Percentiles rank a stretch among this genome's conserved stretches.
Conservation (phyloP, 176 grass and related monocot genomes). For the Juncus effusus region DNA sequence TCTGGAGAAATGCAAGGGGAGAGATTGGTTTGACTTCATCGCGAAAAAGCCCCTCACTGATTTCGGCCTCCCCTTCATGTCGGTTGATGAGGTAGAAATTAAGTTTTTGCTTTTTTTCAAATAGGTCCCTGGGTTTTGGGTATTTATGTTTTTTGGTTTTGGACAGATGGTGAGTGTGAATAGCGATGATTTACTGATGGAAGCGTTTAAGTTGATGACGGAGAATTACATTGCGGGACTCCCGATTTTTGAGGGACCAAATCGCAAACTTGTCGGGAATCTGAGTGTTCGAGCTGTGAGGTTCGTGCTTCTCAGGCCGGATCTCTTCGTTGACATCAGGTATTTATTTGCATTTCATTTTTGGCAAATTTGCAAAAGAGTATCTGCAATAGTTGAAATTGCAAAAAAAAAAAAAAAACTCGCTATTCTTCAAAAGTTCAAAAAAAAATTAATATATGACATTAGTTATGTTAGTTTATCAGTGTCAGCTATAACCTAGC, state of each 20-base stretch:
- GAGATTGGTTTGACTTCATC: slow-evolving; percentile 98
- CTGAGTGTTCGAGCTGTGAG: slow-evolving; percentile 75
- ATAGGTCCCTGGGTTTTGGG: background rate
- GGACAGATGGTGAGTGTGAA: slow-evolving; percentile 76
- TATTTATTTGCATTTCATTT: slow-evolving; percentile 11
- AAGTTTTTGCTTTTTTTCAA: slow-evolving; percentile 11
- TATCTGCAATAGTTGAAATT: too few relatives aligned
- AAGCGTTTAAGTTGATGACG: slow-evolving; percentile 88
- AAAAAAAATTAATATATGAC: too few relatives aligned
- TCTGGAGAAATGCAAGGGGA: slow-evolving; percentile 78
- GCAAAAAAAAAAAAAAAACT: too few relatives aligned
- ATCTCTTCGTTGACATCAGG: slow-evolving; percentile 81
- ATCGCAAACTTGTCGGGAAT: slow-evolving; percentile 68
- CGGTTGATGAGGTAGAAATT: slow-evolving; percentile 65
- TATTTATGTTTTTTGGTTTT: slow-evolving; percentile 18
- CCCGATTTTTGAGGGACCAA: slow-evolving; percentile 63
- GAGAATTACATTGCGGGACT: slow-evolving; percentile 76
- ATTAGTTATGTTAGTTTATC: too few relatives aligned
- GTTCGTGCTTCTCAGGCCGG: slow-evolving; percentile 70
- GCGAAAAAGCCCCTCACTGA: slow-evolving; percentile 62
- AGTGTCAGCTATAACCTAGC: too few relatives aligned
- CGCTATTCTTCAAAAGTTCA: too few relatives aligned
- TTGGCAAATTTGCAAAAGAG: too few relatives aligned
- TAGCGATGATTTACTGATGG: slow-evolving; percentile 67
- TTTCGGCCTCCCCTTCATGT: slow-evolving; percentile 95